Conservation (phyloP, 495 filamentous ascomycete genomes). For the Xylaria scruposa region DNA sequence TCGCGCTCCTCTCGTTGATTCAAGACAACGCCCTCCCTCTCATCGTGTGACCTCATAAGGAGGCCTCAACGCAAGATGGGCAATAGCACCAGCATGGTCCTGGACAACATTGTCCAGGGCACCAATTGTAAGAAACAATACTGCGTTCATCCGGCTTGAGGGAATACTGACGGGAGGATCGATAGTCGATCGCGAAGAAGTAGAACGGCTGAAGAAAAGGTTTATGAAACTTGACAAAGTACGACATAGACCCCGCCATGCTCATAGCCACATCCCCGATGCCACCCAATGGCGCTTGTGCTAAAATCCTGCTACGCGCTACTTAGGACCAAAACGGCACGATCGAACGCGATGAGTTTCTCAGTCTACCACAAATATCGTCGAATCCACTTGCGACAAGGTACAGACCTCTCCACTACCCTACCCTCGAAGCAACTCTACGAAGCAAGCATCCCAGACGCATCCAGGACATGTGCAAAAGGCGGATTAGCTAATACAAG, state of each 20-base stretch:
- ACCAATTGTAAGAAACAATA: slow-evolving; percentile 78
- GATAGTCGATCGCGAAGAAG: slow-evolving; percentile 93
- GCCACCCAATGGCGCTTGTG: not conserved
- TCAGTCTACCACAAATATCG: slow-evolving; percentile 94
- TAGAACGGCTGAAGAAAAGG: slow-evolving; percentile 90
- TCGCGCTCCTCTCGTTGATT: not conserved
- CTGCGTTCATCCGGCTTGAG: not conserved
- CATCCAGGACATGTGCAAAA: not conserved
- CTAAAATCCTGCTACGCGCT: not conserved
- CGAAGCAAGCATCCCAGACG: not conserved
- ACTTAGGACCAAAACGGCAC: slow-evolving; percentile 93
- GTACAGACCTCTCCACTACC: slow-evolving; percentile 54
- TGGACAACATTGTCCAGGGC: slow-evolving; percentile 94
- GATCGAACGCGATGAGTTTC: slow-evolving; percentile 98
- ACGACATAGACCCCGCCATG: slow-evolving; percentile 30
- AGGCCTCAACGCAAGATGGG: slow-evolving; percentile 66
- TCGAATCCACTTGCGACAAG: slow-evolving; percentile 96
- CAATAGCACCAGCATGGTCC: slow-evolving; percentile 79
- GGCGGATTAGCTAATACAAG: slow-evolving; percentile 22
- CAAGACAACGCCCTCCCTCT: not conserved
- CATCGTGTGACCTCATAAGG: slow-evolving; percentile 32
- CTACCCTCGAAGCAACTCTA: not conserved
- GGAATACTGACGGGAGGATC: slow-evolving; percentile 23
- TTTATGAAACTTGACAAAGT: slow-evolving; percentile 99
- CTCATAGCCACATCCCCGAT: not conserved